phyloP scores from a whole-genome alignment of 345 rosid genomes.

The Heritiera fomes region DNA sequence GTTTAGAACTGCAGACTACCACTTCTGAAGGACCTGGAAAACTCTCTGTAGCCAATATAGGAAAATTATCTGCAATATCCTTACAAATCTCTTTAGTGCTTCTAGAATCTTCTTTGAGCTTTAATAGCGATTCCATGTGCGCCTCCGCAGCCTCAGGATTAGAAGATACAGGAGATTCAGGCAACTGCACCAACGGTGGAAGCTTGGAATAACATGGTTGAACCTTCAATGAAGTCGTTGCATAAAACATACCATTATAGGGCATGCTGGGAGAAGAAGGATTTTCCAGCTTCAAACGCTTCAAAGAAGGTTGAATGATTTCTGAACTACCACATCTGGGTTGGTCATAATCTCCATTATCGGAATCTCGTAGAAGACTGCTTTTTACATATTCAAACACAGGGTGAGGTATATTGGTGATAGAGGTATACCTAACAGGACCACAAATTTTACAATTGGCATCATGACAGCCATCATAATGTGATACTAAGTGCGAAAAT shows the following conservation, averaged over 20 bases:
- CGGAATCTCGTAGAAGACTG: constrained; percentile 1
- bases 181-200: constrained; percentile 34
- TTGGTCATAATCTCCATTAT: constrained; percentile 8
- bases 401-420: constrained; percentile 2
- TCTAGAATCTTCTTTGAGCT: constrained; percentile 12
- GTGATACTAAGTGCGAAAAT: constrained; percentile 22
- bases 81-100: constrained; percentile 8
- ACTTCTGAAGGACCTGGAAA: constrained; percentile 16
- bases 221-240: constrained; percentile 24
- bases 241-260: constrained; percentile 20
- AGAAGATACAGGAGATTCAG: constrained; percentile 38
- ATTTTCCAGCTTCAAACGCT: constrained; percentile 33
- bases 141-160: constrained; percentile 33
- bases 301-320: constrained; percentile 24
- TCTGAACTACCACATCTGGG: constrained; percentile 23
- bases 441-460: constrained; percentile 30
- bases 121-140: constrained; percentile 12
- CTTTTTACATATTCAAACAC: neutral
- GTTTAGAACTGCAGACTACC: constrained; percentile 11
- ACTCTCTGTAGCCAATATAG: constrained; percentile 1
- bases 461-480: constrained; percentile 31
- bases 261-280: constrained; percentile 19
- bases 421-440: constrained; percentile 21
- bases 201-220: constrained; percentile 27
- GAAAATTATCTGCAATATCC: neutral